Conservation (phyloP, 2,329 filamentous ascomycete genomes). For the Thermoascus crustaceus region DNA sequence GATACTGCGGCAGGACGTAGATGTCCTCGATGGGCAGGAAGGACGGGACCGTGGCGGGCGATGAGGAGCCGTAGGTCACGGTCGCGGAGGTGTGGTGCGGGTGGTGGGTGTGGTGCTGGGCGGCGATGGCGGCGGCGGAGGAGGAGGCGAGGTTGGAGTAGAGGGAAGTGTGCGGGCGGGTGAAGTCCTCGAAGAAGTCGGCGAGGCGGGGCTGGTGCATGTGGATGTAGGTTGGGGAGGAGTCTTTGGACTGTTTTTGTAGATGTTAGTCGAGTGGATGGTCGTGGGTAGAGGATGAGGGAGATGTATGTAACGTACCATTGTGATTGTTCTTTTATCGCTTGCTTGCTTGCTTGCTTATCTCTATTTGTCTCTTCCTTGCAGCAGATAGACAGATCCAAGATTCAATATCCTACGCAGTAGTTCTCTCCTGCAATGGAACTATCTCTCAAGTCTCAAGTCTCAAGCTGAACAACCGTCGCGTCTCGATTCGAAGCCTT, state of each 20-base stretch:
- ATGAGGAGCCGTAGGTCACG: slow-evolving; percentile 22
- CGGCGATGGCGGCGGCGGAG: slow-evolving; percentile 5
- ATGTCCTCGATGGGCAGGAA: slow-evolving; percentile 52
- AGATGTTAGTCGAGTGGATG: slow-evolving; percentile 3
- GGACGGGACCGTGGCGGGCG: slow-evolving; percentile 28
- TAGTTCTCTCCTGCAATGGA: no score
- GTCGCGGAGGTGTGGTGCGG: slow-evolving; percentile 8
- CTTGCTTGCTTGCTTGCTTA: not conserved
- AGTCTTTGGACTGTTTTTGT: slow-evolving; percentile 40
- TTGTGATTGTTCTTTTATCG: slow-evolving; percentile 10
- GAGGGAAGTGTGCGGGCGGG: slow-evolving; percentile 34
- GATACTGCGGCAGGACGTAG: slow-evolving; percentile 51
- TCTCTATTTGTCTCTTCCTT: no score
- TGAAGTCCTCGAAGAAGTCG: slow-evolving; percentile 45
- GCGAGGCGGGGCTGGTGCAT: slow-evolving; percentile 41
- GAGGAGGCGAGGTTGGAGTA: slow-evolving; percentile 11
- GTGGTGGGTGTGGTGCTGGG: slow-evolving; percentile 10
- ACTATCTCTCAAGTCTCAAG: no score
- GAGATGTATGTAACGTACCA: slow-evolving; percentile 10
- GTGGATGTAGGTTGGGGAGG: slow-evolving; percentile 41
- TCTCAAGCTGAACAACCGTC: no score
- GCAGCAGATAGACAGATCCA: not conserved
- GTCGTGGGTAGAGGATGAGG: not conserved
- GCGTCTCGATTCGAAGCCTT: no score
- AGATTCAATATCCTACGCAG: no score